Evolutionary conservation across 495 filamentous ascomycete species (phyloP).

Genomic region (Neurospora sublineolata): DNA sequence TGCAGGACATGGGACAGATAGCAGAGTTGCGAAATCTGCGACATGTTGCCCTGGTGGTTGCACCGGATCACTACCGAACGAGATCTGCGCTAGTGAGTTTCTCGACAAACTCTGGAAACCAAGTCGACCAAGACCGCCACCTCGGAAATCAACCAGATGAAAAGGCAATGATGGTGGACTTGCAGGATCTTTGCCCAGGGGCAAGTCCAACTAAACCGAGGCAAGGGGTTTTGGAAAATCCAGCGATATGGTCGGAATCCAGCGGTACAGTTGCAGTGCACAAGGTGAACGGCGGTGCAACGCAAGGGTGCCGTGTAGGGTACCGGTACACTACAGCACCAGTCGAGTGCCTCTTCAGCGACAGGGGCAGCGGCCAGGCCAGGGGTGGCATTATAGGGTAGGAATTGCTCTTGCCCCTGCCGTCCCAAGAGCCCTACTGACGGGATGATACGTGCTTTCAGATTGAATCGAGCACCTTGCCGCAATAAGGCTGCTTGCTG

Average conservation of each 20-base stretch:
- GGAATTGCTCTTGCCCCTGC: background rate
- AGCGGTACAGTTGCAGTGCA: background rate
- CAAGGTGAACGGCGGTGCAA: constrained; percentile 8
- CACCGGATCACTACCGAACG: background rate
- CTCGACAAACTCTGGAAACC: no score
- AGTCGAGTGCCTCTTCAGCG: background rate
- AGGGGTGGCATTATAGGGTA: background rate
- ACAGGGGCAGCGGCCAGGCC: background rate
- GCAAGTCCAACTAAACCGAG: background rate
- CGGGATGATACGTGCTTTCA: constrained; percentile 1
- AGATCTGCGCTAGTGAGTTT: background rate
- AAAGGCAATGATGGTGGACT: background rate
- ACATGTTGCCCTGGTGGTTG: background rate
- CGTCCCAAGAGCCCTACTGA: constrained; percentile 3
- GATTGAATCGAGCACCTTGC: background rate
- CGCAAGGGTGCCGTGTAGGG: background rate
- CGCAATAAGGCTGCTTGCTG: background rate
- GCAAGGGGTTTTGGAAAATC: background rate
- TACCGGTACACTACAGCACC: background rate
- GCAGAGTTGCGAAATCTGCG: background rate
- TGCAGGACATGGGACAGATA: background rate
- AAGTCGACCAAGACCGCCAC: background rate
- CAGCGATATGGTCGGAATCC: background rate
- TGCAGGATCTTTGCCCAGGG: background rate
- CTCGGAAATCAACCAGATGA: background rate